These are phyloP conservation scores for Botrytis tulipae DNA, from an alignment of 2,329 filamentous ascomycete species.

Conservation along the genomic window DNA sequence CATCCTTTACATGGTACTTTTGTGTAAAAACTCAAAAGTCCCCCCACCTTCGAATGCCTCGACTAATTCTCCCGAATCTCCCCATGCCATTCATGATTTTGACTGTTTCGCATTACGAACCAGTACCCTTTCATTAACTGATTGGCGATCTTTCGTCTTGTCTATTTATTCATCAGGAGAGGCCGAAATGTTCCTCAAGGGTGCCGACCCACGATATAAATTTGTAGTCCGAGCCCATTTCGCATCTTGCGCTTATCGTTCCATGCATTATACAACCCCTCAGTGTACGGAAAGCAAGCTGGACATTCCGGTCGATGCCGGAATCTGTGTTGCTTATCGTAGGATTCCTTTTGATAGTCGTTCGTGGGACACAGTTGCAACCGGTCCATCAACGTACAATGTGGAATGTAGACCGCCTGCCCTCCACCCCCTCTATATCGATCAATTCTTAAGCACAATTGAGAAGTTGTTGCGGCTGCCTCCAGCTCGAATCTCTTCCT, in stretches of 20 bases:
- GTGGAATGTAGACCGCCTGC: background rate
- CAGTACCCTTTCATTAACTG: slow-evolving; percentile 32
- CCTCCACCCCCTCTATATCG: background rate
- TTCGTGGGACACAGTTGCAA: background rate
- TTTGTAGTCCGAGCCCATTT: slow-evolving; percentile 1
- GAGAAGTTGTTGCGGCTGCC: slow-evolving; percentile 85
- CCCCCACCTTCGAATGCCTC: slow-evolving; percentile 16
- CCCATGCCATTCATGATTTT: background rate
- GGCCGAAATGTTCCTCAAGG: slow-evolving; percentile 5
- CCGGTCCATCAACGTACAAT: background rate
- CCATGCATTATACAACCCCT: background rate
- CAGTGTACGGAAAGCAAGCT: background rate
- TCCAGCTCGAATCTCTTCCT: slow-evolving; percentile 75
- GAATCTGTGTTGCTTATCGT: background rate
- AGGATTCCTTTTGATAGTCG: background rate
- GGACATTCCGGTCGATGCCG: background rate
- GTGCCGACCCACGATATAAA: background rate
- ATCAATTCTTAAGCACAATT: slow-evolving; percentile 57
- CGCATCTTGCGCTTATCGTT: background rate
- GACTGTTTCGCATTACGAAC: slow-evolving; percentile 9
- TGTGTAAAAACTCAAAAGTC: background rate
- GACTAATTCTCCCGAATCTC: background rate
- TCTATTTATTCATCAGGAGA: background rate
- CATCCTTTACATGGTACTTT: background rate
- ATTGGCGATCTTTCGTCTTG: slow-evolving; percentile 24